These are phyloP conservation scores for Eucalyptus cloeziana DNA, from an alignment of 345 rosid genomes.

Conservation along the genomic window DNA sequence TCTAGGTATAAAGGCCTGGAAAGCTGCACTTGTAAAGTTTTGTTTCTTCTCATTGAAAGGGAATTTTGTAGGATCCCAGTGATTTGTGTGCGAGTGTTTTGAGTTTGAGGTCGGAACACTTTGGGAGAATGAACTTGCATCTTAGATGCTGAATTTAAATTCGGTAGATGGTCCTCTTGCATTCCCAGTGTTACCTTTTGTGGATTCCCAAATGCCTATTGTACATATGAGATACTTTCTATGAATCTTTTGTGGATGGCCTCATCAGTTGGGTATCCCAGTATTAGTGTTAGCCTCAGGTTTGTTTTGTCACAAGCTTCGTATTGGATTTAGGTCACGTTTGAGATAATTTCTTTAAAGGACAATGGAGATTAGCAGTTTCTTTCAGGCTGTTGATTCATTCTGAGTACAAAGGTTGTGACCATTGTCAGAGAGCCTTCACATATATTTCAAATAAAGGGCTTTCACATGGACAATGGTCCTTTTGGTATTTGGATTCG, in stretches of 20 bases:
- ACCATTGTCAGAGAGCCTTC: background rate
- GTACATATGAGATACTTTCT: background rate
- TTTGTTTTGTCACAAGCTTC: background rate
- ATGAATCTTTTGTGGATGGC: background rate
- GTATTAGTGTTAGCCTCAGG: background rate
- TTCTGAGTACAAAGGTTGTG: background rate
- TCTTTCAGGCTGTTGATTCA: background rate
- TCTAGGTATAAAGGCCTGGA: background rate
- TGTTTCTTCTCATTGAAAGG: background rate
- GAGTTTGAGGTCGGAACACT: background rate
- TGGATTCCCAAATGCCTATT: background rate
- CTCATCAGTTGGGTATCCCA: background rate
- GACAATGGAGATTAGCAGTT: background rate
- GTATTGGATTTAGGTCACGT: background rate
- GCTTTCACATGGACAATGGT: background rate
- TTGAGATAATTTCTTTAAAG: background rate
- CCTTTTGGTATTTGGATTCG: background rate
- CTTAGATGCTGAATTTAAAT: background rate
- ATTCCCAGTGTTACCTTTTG: background rate
- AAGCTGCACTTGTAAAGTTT: background rate
- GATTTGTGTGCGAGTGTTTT: background rate
- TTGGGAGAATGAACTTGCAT: background rate
- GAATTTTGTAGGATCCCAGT: background rate
- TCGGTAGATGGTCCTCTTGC: background rate
- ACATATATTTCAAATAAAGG: background rate